Conservation (phyloP, 495 filamentous ascomycete genomes). For the Thermothielavioides terrestris region DNA sequence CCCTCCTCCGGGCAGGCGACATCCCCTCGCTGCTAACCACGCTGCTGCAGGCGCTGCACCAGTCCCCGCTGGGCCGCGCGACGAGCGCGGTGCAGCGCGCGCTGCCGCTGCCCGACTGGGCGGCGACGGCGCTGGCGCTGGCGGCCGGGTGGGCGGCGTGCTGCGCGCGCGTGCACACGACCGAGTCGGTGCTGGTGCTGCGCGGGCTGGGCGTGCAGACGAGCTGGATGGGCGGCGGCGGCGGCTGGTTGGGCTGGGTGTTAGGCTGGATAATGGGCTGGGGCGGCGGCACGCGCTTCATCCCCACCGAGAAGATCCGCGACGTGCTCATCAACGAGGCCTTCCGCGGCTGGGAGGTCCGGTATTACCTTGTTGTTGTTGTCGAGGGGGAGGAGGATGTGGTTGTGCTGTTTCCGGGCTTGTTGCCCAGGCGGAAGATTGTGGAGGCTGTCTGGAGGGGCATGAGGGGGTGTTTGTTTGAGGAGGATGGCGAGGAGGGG, state of each 20-base stretch:
- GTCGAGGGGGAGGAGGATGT: slow-evolving; percentile 84
- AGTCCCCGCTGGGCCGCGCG: slow-evolving; percentile 24
- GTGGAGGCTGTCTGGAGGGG: slow-evolving; percentile 85
- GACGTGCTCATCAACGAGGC: slow-evolving; percentile 95
- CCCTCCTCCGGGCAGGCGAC: slow-evolving; percentile 5
- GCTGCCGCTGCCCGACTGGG: slow-evolving; percentile 30
- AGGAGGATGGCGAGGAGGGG: slow-evolving; percentile 34
- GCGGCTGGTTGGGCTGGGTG: background rate
- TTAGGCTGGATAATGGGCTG: background rate
- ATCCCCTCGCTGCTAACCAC: slow-evolving; percentile 22
- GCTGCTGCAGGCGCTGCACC: slow-evolving; percentile 28
- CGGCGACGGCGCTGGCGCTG: slow-evolving; percentile 14
- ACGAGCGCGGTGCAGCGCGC: slow-evolving; percentile 33
- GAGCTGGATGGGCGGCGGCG: slow-evolving; percentile 44
- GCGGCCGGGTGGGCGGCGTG: slow-evolving; percentile 28
- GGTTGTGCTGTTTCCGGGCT: slow-evolving; percentile 84
- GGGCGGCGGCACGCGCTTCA: slow-evolving; percentile 60
- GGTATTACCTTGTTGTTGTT: slow-evolving; percentile 81
- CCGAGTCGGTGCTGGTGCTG: slow-evolving; percentile 83
- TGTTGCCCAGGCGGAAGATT: slow-evolving; percentile 60
- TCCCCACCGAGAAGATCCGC: slow-evolving; percentile 82
- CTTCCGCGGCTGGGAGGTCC: slow-evolving; percentile 85
- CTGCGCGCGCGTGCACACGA: slow-evolving; percentile 39
- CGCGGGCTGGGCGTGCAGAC: slow-evolving; percentile 90
- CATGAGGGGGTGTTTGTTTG: slow-evolving; percentile 65